Percentiles rank a stretch among this genome's conserved stretches.
phyloP scores from a whole-genome alignment of 441 rosid genomes.

The Erysimum pusillum region DNA sequence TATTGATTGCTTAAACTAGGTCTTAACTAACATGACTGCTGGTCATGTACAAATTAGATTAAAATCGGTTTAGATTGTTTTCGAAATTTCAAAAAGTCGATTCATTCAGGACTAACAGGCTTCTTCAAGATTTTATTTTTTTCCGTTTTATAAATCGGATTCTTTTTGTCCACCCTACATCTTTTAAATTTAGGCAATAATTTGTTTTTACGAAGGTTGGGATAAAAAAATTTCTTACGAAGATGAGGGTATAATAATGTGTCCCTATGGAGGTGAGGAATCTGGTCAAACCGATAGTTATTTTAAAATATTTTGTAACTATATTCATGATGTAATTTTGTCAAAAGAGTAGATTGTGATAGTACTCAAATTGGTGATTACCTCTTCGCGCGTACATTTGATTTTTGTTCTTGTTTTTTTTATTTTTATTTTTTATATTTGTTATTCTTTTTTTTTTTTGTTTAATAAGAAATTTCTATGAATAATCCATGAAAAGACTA shows the following conservation, averaged over 20 bases:
- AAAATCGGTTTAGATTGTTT: neutral
- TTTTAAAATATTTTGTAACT: neutral
- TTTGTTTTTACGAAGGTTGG: neutral
- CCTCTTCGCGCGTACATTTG: slow-evolving; percentile 13
- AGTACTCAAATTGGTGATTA: slow-evolving; percentile 45
- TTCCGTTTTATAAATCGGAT: neutral
- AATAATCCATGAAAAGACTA: slow-evolving; percentile 38
- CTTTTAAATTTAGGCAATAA: neutral
- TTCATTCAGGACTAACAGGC: neutral
- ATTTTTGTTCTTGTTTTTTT: neutral
- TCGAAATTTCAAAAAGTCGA: neutral
- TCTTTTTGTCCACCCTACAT: neutral
- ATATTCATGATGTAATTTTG: slow-evolving; percentile 36
- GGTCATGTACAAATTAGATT: neutral
- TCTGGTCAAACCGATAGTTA: slow-evolving; percentile 17
- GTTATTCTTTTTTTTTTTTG: neutral
- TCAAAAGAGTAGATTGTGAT: slow-evolving; percentile 42
- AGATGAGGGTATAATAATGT: too few species aligned
- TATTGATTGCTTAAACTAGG: too few species aligned
- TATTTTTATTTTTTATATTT: too few species aligned
- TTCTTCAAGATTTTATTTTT: neutral
- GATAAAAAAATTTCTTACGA: too few species aligned
- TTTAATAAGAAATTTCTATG: neutral
- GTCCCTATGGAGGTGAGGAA: slow-evolving; percentile 6
- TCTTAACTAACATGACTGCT: neutral